Base-by-base conservation (phyloP, 2,329 filamentous ascomycete species). In the Akanthomyces muscarius region DNA sequence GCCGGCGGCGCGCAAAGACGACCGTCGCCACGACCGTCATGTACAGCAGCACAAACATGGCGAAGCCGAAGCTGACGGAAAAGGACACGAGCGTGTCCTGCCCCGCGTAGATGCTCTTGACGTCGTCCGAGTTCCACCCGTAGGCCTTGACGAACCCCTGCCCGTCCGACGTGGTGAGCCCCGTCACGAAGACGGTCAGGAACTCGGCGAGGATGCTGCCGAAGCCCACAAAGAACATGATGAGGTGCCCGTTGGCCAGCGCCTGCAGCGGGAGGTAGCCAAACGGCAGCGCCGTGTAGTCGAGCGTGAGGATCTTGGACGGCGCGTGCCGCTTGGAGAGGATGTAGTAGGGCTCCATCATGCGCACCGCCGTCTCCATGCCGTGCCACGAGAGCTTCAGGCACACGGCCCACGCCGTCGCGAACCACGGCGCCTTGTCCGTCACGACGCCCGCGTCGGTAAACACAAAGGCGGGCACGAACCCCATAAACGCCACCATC, bases 311-410 rank as follows among this genome's bases (percentile, higher is more conserved):
- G 2, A 85, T 88, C 66, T 81, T 84, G 7, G 88, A 79, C 0
- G 86, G 83, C 4, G 89, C 88, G 66, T 89, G 84, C 4, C 89
- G 83, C 59, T 80, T 79, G 16, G 85, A 88, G 2, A 92, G 82
- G 64, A 90, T 84, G 71, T 88, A 90, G 70, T 89, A 92, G 2
- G 89, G 89, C 72, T 91, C 88, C 73, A 91, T 85, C 81, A 91
- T 87, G 48, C 89, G 86, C 53, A 91, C 81, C 30, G 86, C 83
- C 62, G 84, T 87, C 69, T 91, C 89, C 65, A 91, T 78, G 3
- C 85, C 83, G 65, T 83, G 83, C 89, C 88, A 92, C 52, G 82
- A 77, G 25, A 91, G 80, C 72, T 90, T 90, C 68, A 91, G 82
- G 63, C 80, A 74, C 23, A 90, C 87, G 1, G 88, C 86, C 7